phyloP scores from a whole-genome alignment of 2,329 filamentous ascomycete genomes.

The Fusarium sp. region DNA sequence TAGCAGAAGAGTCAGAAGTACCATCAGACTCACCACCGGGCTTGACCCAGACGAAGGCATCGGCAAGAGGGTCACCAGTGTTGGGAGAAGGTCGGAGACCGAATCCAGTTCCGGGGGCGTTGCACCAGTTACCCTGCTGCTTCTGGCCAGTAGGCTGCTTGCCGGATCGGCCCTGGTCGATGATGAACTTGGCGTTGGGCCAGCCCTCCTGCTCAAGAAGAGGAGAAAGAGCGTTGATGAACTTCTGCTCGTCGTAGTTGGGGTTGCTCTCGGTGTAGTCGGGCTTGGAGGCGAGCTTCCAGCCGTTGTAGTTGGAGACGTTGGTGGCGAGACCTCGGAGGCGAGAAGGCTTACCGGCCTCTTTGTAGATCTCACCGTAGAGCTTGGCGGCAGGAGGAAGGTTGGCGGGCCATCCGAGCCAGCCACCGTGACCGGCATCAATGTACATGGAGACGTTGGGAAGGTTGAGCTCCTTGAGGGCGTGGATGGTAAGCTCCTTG shows the following conservation, averaged over 20 bases:
- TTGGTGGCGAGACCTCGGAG: conserved; percentile 69
- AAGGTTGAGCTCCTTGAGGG: conserved; percentile 63
- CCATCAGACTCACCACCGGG: conserved; percentile 71
- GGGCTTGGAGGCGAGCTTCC: conserved; percentile 56
- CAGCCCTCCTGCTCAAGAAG: conserved; percentile 65
- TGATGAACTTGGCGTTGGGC: conserved; percentile 60
- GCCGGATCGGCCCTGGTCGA: conserved; percentile 64
- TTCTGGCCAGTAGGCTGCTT: conserved; percentile 72
- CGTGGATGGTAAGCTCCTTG: conserved; percentile 63
- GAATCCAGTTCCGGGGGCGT: conserved; percentile 72
- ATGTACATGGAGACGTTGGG: conserved; percentile 69
- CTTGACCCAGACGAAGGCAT: conserved; percentile 79
- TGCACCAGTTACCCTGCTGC: conserved; percentile 77
- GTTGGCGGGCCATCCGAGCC: conserved; percentile 69
- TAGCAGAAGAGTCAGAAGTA: conserved; percentile 60
- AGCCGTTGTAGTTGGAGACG: conserved; percentile 69
- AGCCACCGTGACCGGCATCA: conserved; percentile 69
- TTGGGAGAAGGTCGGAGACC: conserved; percentile 72
- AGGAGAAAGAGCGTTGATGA: conserved; percentile 72
- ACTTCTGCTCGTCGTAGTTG: conserved; percentile 67
- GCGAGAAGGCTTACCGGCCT: conserved; percentile 61
- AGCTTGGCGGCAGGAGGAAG: conserved; percentile 61
- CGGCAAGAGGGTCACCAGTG: conserved; percentile 68
- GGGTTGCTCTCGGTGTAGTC: conserved; percentile 61
- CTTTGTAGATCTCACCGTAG: conserved; percentile 61